These are phyloP conservation scores for Sugiyamaella mastotermitis DNA, from an alignment of 805 yeast genomes.

Conservation along the genomic window DNA sequence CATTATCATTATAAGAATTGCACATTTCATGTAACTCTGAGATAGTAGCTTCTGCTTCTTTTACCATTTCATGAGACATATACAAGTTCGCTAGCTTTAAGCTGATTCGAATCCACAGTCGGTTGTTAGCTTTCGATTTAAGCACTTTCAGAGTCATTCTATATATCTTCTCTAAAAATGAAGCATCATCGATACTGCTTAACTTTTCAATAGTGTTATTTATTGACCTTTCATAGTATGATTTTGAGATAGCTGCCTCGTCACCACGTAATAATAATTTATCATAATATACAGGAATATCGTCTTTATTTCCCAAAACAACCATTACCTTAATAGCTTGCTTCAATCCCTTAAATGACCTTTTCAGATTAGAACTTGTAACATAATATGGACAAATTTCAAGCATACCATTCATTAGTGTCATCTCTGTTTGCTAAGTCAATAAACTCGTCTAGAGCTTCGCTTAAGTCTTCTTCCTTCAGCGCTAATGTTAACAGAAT, in stretches of 20 bases:
- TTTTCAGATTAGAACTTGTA: slow-evolving; percentile 13
- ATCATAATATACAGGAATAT: slow-evolving; percentile 20
- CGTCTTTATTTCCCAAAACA: slow-evolving; percentile 14
- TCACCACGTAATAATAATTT: slow-evolving; percentile 18
- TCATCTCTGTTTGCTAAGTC: slow-evolving; percentile 22
- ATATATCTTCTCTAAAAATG: slow-evolving; percentile 25
- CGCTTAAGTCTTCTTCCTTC: slow-evolving; percentile 29
- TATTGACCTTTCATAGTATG: slow-evolving; percentile 32
- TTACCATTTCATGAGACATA: slow-evolving; percentile 12
- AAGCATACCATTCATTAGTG: slow-evolving; percentile 21
- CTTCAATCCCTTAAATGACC: slow-evolving; percentile 32
- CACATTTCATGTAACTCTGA: slow-evolving; percentile 4
- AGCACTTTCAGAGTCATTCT: slow-evolving; percentile 23
- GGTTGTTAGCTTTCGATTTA: slow-evolving; percentile 21
- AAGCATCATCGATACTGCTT: slow-evolving; percentile 16
- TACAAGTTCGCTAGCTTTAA: slow-evolving; percentile 29
- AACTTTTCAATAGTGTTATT: slow-evolving; percentile 28
- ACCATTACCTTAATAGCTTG: slow-evolving; percentile 32
- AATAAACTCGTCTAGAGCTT: slow-evolving; percentile 28
- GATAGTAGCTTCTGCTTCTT: slow-evolving; percentile 4
- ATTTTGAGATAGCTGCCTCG: slow-evolving; percentile 22
- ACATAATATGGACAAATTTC: background rate
- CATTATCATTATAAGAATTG: background rate
- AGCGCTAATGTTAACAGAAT: slow-evolving; percentile 16
- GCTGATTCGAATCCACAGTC: slow-evolving; percentile 28